A percentile compares a stretch with the other conserved stretches of the same genome.
Conservation (phyloP, 1,284 basidiomycete genomes). For the Singerocomus inundabilis region DNA sequence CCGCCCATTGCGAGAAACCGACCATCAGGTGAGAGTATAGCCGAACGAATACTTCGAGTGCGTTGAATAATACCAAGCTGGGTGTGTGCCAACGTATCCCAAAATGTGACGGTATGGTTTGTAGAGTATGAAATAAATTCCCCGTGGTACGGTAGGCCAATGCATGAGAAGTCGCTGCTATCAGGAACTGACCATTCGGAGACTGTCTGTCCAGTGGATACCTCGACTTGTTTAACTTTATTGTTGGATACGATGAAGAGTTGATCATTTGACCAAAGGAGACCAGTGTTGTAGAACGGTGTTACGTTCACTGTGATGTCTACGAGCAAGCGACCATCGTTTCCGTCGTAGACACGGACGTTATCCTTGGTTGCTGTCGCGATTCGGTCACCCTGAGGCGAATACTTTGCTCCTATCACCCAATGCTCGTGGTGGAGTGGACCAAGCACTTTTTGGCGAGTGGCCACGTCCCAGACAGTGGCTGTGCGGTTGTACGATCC, state of each 20-base stretch:
- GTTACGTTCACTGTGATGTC: neutral
- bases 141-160: neutral
- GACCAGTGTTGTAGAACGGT: neutral
- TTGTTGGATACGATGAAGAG: neutral
- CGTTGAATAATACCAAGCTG: neutral
- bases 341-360: neutral
- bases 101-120: neutral
- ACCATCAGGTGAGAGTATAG: neutral
- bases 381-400: neutral
- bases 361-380: neutral
- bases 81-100: neutral
- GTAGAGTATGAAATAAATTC: neutral
- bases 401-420: neutral
- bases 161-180: neutral
- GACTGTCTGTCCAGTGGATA: neutral
- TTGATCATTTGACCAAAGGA: neutral
- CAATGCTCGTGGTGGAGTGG: neutral
- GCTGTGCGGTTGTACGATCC: neutral
- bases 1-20: neutral
- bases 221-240: neutral
- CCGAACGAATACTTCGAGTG: neutral
- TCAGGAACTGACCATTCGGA: neutral
- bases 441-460: neutral
- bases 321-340: neutral
- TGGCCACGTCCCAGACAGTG: neutral